phyloP scores from a whole-genome alignment of 2,329 filamentous ascomycete species.

The Anisogramma anomala region DNA sequence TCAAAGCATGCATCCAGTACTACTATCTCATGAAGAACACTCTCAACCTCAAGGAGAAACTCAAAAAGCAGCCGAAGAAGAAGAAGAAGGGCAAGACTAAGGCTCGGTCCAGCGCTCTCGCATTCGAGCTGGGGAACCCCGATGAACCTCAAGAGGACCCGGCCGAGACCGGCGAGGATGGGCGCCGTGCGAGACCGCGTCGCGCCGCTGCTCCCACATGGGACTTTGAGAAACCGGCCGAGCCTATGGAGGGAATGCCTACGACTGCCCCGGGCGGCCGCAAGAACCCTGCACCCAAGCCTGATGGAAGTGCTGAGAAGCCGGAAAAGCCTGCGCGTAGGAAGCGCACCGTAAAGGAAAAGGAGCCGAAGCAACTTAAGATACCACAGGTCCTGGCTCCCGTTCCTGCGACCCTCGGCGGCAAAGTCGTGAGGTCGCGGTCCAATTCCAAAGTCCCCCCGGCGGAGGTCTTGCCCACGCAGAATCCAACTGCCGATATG shows the following conservation, averaged over 20 bases:
- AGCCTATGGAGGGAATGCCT: slow-evolving; percentile 26
- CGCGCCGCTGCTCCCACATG: slow-evolving; percentile 61
- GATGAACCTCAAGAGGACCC: slow-evolving; percentile 46
- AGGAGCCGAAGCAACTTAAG: slow-evolving; percentile 24
- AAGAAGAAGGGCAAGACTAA: slow-evolving; percentile 45
- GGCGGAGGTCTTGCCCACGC: slow-evolving; percentile 28
- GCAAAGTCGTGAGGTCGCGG: slow-evolving; percentile 39
- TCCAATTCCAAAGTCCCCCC: slow-evolving; percentile 41
- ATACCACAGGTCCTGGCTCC: slow-evolving; percentile 35
- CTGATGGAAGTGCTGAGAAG: slow-evolving; percentile 34
- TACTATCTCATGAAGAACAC: slow-evolving; percentile 74
- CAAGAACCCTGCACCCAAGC: slow-evolving; percentile 30
- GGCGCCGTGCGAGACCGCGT: slow-evolving; percentile 44
- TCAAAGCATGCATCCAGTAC: slow-evolving; percentile 72
- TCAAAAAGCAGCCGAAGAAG: slow-evolving; percentile 51
- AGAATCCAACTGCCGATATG: slow-evolving; percentile 24
- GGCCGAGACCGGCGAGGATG: slow-evolving; percentile 46
- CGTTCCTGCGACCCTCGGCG: slow-evolving; percentile 26
- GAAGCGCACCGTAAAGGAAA: slow-evolving; percentile 29
- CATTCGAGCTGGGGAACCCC: slow-evolving; percentile 52
- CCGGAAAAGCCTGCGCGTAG: slow-evolving; percentile 29
- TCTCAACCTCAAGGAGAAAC: slow-evolving; percentile 64
- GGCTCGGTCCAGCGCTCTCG: slow-evolving; percentile 50
- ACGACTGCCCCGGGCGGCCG: slow-evolving; percentile 45
- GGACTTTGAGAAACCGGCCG: slow-evolving; percentile 43